Evolutionary conservation across 1,139 yeast species (phyloP).

Genomic region (Nakaseomyces bracarensis): DNA sequence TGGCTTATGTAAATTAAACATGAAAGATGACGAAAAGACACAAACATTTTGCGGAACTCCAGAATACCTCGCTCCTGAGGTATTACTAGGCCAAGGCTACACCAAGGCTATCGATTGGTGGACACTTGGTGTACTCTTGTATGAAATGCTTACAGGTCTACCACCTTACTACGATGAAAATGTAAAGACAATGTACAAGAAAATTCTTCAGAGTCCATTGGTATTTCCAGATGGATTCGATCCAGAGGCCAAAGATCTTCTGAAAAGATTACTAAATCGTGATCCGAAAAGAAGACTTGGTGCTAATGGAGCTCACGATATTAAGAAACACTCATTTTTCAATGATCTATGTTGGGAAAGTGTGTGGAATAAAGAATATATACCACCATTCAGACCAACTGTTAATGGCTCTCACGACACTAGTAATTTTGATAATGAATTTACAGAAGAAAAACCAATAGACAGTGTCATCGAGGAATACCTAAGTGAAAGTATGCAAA

Average conservation of each 20-base stretch:
- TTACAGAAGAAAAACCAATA: slow-evolving; percentile 86
- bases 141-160: slow-evolving; percentile 93
- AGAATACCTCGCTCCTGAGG: slow-evolving; percentile 92
- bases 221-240: slow-evolving; percentile 86
- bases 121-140: slow-evolving; percentile 88
- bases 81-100: slow-evolving; percentile 83
- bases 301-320: slow-evolving; percentile 72
- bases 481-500: slow-evolving; percentile 82
- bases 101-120: slow-evolving; percentile 96
- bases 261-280: slow-evolving; percentile 68
- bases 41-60: slow-evolving; percentile 97
- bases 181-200: slow-evolving; percentile 88
- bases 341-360: slow-evolving; percentile 88
- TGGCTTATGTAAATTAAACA: slow-evolving; percentile 89
- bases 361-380: slow-evolving; percentile 75
- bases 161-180: slow-evolving; percentile 97
- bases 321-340: slow-evolving; percentile 79
- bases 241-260: slow-evolving; percentile 76
- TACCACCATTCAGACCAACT: slow-evolving; percentile 92
- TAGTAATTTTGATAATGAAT: slow-evolving; percentile 86
- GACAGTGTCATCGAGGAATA: slow-evolving; percentile 94
- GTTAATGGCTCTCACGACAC: slow-evolving; percentile 84
- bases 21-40: slow-evolving; percentile 82
- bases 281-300: slow-evolving; percentile 80
- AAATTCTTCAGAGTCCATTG: slow-evolving; percentile 80